These are phyloP conservation scores for Prototheca stagnorum DNA, from an alignment of 163 green algal genomes.

Conservation along the genomic window DNA sequence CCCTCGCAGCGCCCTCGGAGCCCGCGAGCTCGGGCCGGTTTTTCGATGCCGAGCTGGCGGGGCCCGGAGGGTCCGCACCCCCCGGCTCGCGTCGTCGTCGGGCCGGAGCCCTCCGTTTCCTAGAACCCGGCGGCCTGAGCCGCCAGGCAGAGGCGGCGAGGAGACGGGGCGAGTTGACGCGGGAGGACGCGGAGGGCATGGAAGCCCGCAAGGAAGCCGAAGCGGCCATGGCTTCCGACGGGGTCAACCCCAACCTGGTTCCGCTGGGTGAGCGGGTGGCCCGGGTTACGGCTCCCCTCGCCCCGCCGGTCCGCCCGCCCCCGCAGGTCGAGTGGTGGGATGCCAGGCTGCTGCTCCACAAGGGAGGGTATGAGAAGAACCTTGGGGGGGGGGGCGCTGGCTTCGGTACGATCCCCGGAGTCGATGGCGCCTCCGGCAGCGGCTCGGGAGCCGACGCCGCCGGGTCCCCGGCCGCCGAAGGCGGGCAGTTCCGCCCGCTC, in stretches of 20 bases:
- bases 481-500: no score
- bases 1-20: no score
- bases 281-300: not conserved
- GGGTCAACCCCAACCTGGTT: slow-evolving; percentile 32
- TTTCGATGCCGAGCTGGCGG: no score
- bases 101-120: not conserved
- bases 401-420: no score
- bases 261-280: slow-evolving; percentile 24
- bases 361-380: slow-evolving; percentile 3
- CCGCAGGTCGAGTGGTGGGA: slow-evolving; percentile 71
- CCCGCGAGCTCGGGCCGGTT: no score
- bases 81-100: not conserved
- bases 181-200: slow-evolving; percentile 8
- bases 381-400: slow-evolving; percentile 2
- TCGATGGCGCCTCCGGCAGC: no score
- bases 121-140: not conserved
- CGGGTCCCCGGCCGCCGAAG: no score
- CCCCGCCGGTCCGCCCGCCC: not conserved
- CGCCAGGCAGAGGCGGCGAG: slow-evolving; percentile 22
- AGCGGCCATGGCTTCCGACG: slow-evolving; percentile 4
- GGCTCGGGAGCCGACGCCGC: no score
- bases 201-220: slow-evolving; percentile 5
- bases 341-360: slow-evolving; percentile 26
- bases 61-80: not conserved
- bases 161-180: slow-evolving; percentile 4